Evolutionary conservation across 2,329 filamentous ascomycete genomes (phyloP), one percentile per base, ranked within the genome.

Genomic region (Nannizziopsis arthrosporioides): DNA sequence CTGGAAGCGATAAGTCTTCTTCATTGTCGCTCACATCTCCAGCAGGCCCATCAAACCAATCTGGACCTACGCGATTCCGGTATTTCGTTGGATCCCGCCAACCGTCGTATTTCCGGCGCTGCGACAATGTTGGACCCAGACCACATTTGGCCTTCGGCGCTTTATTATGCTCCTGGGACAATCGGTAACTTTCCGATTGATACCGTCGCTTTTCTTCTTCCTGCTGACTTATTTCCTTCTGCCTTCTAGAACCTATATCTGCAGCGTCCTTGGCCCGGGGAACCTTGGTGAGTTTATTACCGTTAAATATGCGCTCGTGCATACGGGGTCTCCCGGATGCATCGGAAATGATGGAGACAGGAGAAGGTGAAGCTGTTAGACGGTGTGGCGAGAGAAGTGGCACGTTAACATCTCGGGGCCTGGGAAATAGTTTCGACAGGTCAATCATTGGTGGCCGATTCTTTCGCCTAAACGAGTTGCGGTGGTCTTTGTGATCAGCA

Each of bases 311-410:
- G 18, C 50, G 51, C 19, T 56, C 53, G 6, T 49, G 40, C 44
- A 52, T 58, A 31, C 58, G 56, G 2, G 48, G 3, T 31, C 56
- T 60, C 8, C 51, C 47, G 6, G 65, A 59, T 11, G 54, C 51
- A 42, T 68, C 67, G 5, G 65, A 64, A 14, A 46, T 51, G 5
- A 62, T 52, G 5, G 64, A 67, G 30, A 67, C 58, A 1, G 65
- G 60, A 10, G 67, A 68, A 0, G 67, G 67, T 1, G 67, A 69
- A 30, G 61, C 54, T 18, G 63, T 64, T 57, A 68, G 59, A 18
- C 66, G 62, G 34, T 68, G 64, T 12, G 67, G 67, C n/a, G 67
- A 70, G 14, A 68, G 56, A 22, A 68, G 59, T 27, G 63, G 65
- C 15, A 56, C 54, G 4, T 56, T 46, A 9, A 53, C 51, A 36